phyloP scores from a whole-genome alignment of 129 eudicot genomes.

The Flaveria sonorensis region DNA sequence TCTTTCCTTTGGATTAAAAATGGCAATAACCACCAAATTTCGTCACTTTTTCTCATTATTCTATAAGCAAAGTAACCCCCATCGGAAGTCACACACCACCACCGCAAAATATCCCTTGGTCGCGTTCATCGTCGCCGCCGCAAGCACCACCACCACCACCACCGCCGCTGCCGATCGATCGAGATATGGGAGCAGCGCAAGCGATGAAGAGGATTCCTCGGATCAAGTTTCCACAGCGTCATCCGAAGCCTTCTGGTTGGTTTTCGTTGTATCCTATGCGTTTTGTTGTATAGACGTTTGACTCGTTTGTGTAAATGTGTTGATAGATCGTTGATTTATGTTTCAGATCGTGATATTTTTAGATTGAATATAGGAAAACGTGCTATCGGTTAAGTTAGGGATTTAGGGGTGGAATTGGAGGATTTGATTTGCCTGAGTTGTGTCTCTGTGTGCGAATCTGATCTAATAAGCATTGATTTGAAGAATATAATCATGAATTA shows the following conservation, averaged over 20 bases:
- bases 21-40: slow-evolving; percentile 27
- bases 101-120: slow-evolving; percentile 9
- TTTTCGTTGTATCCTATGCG: background rate
- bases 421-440: background rate
- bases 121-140: slow-evolving; percentile 24
- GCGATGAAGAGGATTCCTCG: slow-evolving; percentile 83
- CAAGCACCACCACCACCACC: background rate
- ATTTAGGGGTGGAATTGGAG: background rate
- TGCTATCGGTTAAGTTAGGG: background rate
- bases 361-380: background rate
- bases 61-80: slow-evolving; percentile 25
- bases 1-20: background rate
- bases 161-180: background rate
- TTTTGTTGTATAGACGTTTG: slow-evolving; percentile 7
- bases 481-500: background rate
- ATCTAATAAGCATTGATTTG: background rate
- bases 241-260: slow-evolving; percentile 59
- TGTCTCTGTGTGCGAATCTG: background rate
- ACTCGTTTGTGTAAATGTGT: background rate
- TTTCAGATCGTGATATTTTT: background rate
- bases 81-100: slow-evolving; percentile 24
- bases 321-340: background rate
- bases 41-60: slow-evolving; percentile 30
- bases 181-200: slow-evolving; percentile 48
- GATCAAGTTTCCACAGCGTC: slow-evolving; percentile 81